Evolutionary conservation across 345 rosid species (phyloP).

Genomic region (Eucalyptus pauciflora): DNA sequence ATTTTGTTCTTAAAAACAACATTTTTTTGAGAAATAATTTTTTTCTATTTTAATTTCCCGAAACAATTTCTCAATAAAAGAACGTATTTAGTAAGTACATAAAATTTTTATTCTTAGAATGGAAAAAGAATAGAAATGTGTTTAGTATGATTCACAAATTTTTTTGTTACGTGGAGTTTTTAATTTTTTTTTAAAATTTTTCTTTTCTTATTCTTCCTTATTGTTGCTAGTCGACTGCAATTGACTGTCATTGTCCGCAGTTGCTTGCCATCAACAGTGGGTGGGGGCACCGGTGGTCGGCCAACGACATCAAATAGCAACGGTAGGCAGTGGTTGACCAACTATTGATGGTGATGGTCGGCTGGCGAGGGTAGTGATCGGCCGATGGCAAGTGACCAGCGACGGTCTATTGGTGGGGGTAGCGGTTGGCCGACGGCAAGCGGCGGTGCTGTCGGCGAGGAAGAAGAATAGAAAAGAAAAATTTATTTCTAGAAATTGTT

Average conservation of each 20-base stretch:
- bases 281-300: fast-evolving
- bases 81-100: fast-evolving
- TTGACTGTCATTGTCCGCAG: fast-evolving
- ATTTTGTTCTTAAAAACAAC: too few relatives aligned
- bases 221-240: fast-evolving
- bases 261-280: fast-evolving
- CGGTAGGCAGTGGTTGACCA: fast-evolving
- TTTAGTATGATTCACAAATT: too few relatives aligned
- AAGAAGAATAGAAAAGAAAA: too few relatives aligned
- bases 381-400: fast-evolving
- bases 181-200: too few relatives aligned
- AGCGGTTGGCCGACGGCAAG: fast-evolving
- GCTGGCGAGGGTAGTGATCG: fast-evolving
- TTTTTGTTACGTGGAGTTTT: too few relatives aligned
- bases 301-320: fast-evolving
- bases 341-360: fast-evolving
- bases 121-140: too few relatives aligned
- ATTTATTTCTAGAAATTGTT: too few relatives aligned
- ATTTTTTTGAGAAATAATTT: fast-evolving
- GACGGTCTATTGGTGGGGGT: too few relatives aligned
- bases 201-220: too few relatives aligned
- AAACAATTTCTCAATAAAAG: too few relatives aligned
- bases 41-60: fast-evolving
- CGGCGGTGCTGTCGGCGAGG: fast-evolving
- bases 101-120: too few relatives aligned